Conservation (phyloP, 495 filamentous ascomycete genomes). For the Aspergillus incahuasiensis region DNA sequence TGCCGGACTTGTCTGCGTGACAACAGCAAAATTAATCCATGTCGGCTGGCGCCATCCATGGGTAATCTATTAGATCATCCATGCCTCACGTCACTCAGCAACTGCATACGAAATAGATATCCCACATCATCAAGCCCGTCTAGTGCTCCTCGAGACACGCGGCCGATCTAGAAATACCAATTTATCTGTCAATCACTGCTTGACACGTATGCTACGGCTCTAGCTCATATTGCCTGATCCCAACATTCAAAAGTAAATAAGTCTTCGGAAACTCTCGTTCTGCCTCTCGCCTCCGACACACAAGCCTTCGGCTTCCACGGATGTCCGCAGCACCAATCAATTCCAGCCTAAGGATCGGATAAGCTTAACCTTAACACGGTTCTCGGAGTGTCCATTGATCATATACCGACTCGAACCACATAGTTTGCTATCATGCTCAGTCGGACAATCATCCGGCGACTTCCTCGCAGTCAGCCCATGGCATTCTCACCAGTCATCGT, state of each 20-base stretch:
- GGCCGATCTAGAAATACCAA: not conserved
- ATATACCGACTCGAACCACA: not conserved
- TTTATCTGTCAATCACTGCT: not conserved
- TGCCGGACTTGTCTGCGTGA: constrained; percentile 56
- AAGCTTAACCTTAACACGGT: constrained; percentile 1
- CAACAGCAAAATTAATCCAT: constrained; percentile 55
- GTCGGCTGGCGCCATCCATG: constrained; percentile 60
- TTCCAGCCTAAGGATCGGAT: not conserved
- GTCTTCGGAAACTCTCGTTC: not conserved
- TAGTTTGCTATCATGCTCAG: not conserved
- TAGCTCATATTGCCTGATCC: not conserved
- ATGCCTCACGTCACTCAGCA: not conserved
- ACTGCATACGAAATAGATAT: not conserved
- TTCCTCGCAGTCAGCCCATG: not conserved
- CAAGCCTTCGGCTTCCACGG: not conserved
- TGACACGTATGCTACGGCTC: not conserved
- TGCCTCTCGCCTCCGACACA: not conserved
- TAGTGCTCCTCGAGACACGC: not conserved
- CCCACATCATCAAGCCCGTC: not conserved
- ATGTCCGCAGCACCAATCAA: not conserved
- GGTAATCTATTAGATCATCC: constrained; percentile 30
- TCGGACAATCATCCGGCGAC: not conserved
- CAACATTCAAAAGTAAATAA: not conserved
- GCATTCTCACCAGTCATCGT: not conserved
- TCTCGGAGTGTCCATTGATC: not conserved